Conservation (phyloP, 2,329 filamentous ascomycete genomes). For the Botrytis deweyae region DNA sequence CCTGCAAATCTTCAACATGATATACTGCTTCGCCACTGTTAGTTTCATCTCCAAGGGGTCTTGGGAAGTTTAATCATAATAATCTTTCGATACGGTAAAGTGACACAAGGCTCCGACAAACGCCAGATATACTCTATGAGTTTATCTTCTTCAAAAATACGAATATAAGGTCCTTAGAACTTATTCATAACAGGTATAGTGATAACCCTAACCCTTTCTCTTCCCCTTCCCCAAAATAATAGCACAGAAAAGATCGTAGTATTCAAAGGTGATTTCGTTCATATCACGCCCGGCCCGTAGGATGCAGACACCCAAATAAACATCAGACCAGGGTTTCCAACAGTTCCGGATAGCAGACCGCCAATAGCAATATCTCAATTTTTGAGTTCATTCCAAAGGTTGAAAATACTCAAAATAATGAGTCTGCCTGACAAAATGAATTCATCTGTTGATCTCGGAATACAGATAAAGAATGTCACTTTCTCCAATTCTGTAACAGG, state of each 20-base stretch:
- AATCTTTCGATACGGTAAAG: background rate
- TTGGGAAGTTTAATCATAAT: background rate
- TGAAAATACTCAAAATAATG: background rate
- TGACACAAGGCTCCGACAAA: background rate
- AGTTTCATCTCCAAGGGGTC: background rate
- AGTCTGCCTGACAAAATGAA: background rate
- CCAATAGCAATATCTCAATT: background rate
- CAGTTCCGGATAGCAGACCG: no score
- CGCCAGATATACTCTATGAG: background rate
- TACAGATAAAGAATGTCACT: background rate
- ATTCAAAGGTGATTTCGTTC: background rate
- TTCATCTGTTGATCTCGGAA: background rate
- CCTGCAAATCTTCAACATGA: background rate
- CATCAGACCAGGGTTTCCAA: background rate
- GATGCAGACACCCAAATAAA: background rate
- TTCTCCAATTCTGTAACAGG: background rate
- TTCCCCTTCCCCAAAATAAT: background rate
- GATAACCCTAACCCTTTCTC: background rate
- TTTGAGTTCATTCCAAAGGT: background rate
- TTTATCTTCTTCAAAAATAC: background rate
- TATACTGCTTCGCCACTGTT: background rate
- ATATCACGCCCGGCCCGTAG: background rate
- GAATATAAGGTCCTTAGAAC: background rate
- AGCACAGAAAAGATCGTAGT: background rate
- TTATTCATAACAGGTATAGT: no score